Percentiles rank a stretch among this genome's conserved stretches.
Evolutionary conservation across 108 stramenopile genomes (phyloP).

Genomic region (Skeletonema costatum): DNA sequence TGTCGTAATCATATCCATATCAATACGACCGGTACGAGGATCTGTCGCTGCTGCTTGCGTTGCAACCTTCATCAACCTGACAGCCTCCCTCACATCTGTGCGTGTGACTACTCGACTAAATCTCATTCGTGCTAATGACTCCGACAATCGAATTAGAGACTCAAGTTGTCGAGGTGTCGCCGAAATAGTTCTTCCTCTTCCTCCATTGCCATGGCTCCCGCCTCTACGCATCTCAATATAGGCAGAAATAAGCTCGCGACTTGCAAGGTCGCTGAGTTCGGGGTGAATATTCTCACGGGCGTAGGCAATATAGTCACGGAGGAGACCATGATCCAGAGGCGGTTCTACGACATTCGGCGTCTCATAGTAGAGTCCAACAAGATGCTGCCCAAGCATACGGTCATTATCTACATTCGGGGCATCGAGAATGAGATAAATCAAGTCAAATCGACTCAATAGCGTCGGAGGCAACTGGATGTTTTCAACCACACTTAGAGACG

Average conservation of each 20-base stretch:
- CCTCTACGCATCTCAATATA: conserved; percentile 92
- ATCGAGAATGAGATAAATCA: conserved; percentile 98
- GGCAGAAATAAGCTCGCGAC: conserved; percentile 82
- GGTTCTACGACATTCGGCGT: conserved; percentile 77
- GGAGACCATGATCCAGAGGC: conserved; percentile 74
- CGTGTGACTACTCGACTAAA: conserved; percentile 71
- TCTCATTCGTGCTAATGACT: conserved; percentile 93
- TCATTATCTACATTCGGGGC: conserved; percentile 87
- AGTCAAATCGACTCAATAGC: conserved; percentile 96
- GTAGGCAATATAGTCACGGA: conserved; percentile 96
- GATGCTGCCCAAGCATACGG: conserved; percentile 86
- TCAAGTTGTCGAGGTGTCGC: conserved; percentile 99
- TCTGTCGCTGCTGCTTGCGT: conserved; percentile 98
- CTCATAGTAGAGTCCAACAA: conserved; percentile 92
- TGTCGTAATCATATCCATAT: conserved; percentile 98
- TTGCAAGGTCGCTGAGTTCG: conserved; percentile 85
- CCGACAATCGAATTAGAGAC: conserved; percentile 94
- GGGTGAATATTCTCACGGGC: conserved; percentile 88
- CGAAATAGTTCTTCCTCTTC: conserved; percentile 90
- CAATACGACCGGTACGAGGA: conserved; percentile 96
- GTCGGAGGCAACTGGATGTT: conserved; percentile 99
- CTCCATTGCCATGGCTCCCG: conserved; percentile 60
- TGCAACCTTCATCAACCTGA: conserved; percentile 95
- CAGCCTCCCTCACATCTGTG: conserved; percentile 91
- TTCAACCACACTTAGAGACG: conserved; percentile 94